These are phyloP conservation scores for Malassezia yamatoensis DNA, from an alignment of 1,284 basidiomycete species.

Conservation along the genomic window DNA sequence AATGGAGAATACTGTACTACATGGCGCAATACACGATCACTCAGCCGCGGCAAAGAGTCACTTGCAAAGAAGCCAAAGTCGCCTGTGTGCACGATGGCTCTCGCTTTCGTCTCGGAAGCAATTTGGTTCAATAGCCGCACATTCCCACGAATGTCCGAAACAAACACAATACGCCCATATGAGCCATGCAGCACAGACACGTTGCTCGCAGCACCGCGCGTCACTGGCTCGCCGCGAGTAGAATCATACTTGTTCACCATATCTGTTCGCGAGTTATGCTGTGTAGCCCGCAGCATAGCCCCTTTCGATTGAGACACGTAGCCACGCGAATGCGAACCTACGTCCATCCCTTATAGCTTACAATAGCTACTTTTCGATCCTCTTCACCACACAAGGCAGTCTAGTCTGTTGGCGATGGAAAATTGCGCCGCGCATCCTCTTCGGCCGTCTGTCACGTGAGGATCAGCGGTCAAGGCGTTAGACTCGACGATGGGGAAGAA, in stretches of 20 bases:
- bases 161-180: slow-evolving; percentile 74
- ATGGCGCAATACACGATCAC: slow-evolving; percentile 84
- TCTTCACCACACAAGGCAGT: neutral
- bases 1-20: slow-evolving; percentile 96
- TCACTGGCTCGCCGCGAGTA: no score
- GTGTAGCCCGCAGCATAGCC: neutral
- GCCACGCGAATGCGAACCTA: slow-evolving; percentile 6
- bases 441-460: slow-evolving; percentile 18
- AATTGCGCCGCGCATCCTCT: slow-evolving; percentile 4
- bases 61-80: slow-evolving; percentile 97
- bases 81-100: slow-evolving; percentile 80
- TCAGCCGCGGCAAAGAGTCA: slow-evolving; percentile 74
- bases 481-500: slow-evolving; percentile 34
- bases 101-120: slow-evolving; percentile 76
- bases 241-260: neutral
- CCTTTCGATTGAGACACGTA: slow-evolving; percentile 6
- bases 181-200: slow-evolving; percentile 40
- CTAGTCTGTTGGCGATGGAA: neutral
- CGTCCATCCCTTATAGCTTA: slow-evolving; percentile 3
- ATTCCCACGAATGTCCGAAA: slow-evolving; percentile 72
- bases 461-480: no score
- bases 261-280: neutral
- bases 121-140: slow-evolving; percentile 80
- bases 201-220: neutral
- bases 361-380: no score